Base-by-base conservation (phyloP, 2,329 filamentous ascomycete species). In the Monilinia aucupariae region DNA sequence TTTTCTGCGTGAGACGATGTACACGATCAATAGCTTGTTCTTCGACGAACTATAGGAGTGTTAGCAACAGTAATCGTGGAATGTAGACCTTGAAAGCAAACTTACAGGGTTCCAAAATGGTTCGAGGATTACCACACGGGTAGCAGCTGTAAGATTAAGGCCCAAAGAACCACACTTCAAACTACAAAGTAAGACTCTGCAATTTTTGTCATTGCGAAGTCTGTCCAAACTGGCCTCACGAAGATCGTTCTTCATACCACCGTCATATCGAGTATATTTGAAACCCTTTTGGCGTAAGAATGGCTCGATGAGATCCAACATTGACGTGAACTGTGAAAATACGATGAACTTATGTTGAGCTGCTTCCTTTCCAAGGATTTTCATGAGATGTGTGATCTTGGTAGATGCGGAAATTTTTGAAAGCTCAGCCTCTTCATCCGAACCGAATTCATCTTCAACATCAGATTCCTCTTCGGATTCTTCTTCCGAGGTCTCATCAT, bases 21-120 rank as follows among this genome's bases (percentile, higher is more conserved):
- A 99, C 94, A 61, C 94, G 91, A 76, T 99, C 94, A 70, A 99
- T 99, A 55, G 94, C 94, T 80, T 99, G 94, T 75, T 99, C 94
- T 79, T 99, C 94, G 41, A 99, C 91, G 73, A 99, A 99, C 84
- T 90, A 69, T n/a, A 62, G 6, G 32, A 41, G 4, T n/a, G 59
- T 68, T 67, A 67, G 69, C 34, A 62, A 53, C 39, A 1, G 12
- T 51, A 43, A 48, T 37, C 25, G 54, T 47, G 13, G 2, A 47
- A 47, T 56, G 4, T 22, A 25, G 27, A 22, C 5, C 8, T 47
- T 4, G 15, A 7, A 56, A 4, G 4, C 32, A 27, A 51, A 63
- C 64, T 64, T 69, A 71, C 69, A 3, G 92, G 94, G 75, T 99
- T 99, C 94, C 94, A 99, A 76, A 99, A 99, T 0, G 94, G 94